These are phyloP conservation scores for Fusarium coicis DNA, from an alignment of 2,329 filamentous ascomycete genomes.

Conservation along the genomic window DNA sequence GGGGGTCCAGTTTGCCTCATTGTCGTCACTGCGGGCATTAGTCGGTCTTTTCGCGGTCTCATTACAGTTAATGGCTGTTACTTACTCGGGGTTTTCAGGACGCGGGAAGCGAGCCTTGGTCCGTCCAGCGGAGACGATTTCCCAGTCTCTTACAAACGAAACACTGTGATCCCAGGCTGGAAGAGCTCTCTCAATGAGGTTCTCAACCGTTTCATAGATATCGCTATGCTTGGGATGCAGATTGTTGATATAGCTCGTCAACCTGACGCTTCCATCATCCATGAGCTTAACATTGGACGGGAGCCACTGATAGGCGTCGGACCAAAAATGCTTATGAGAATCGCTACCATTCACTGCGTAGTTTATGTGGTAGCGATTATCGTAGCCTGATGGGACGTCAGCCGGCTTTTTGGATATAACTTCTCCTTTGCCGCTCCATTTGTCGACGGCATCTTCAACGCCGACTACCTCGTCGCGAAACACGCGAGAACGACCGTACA, in stretches of 20 bases:
- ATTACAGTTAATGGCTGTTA: too few relatives aligned
- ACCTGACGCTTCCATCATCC: slow-evolving; percentile 45
- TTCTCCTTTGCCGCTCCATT: slow-evolving; percentile 38
- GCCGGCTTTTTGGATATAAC: slow-evolving; percentile 44
- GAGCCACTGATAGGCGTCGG: slow-evolving; percentile 45
- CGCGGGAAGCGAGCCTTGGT: slow-evolving; percentile 17
- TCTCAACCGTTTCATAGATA: slow-evolving; percentile 45
- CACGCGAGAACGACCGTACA: slow-evolving; percentile 46
- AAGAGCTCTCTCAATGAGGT: background rate
- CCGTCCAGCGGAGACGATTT: slow-evolving; percentile 4
- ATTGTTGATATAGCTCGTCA: slow-evolving; percentile 60
- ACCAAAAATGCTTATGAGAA: too few relatives aligned
- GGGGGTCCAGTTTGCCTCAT: slow-evolving; percentile 22
- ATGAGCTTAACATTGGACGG: slow-evolving; percentile 53
- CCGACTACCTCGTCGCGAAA: slow-evolving; percentile 48
- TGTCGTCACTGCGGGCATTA: slow-evolving; percentile 25
- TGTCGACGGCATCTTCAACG: slow-evolving; percentile 32
- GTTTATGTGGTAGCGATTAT: too few relatives aligned
- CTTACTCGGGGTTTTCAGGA: slow-evolving; percentile 20
- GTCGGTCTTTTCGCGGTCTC: too few relatives aligned
- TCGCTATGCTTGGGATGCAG: slow-evolving; percentile 51
- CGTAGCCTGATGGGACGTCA: slow-evolving; percentile 6
- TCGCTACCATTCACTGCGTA: too few relatives aligned
- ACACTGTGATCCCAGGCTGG: slow-evolving; percentile 50
- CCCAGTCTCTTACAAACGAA: fast-evolving